Percentiles rank a stretch among this genome's conserved stretches.
Evolutionary conservation across 2,329 filamentous ascomycete species (phyloP).

Genomic region (Colletotrichum viniferum): DNA sequence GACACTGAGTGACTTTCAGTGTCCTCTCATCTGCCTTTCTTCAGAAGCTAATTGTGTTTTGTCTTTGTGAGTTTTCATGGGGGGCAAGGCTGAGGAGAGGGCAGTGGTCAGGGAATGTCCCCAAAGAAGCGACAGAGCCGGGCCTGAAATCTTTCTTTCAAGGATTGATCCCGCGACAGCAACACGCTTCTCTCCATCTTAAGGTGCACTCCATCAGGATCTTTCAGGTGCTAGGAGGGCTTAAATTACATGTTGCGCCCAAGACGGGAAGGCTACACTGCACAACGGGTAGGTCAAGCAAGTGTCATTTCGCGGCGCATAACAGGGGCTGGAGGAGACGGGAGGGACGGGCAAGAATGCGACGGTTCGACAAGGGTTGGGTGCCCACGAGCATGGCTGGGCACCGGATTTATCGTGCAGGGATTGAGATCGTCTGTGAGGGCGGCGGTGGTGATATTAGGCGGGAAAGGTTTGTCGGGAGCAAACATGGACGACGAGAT

Average conservation of each 20-base stretch:
- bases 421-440: too few species aligned
- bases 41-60: too few species aligned
- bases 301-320: not conserved
- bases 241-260: not conserved
- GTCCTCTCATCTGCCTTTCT: too few species aligned
- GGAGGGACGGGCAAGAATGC: not conserved
- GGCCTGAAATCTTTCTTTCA: not conserved
- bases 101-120: too few species aligned
- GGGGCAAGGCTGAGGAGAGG: too few species aligned
- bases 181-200: not conserved
- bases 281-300: not conserved
- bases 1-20: too few species aligned
- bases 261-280: not conserved
- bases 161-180: not conserved
- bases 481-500: too few species aligned
- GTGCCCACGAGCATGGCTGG: not conserved
- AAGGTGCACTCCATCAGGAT: not conserved
- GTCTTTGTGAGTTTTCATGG: too few species aligned
- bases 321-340: not conserved
- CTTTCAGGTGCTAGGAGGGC: not conserved
- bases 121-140: too few species aligned
- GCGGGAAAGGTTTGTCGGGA: too few species aligned
- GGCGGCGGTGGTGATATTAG: too few species aligned
- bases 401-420: too few species aligned
- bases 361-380: not conserved